Evolutionary conservation across 768 basidiomycete species (phyloP).

Genomic region (Rhodotorula toruloides): DNA sequence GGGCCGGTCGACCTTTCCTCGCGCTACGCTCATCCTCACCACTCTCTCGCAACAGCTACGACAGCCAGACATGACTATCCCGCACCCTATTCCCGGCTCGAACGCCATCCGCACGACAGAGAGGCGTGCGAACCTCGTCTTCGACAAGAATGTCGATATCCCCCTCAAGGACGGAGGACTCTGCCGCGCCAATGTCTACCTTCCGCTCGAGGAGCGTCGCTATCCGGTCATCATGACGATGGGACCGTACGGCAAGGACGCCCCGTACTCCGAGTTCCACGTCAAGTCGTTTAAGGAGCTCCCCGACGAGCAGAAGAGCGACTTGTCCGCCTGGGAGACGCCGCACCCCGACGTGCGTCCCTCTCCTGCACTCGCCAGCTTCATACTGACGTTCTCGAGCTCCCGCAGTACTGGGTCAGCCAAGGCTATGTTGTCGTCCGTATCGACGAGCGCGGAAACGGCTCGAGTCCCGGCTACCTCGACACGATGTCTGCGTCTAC

Average conservation of each 20-base stretch:
- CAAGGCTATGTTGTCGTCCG: slow-evolving; percentile 43
- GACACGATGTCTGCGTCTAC: slow-evolving; percentile 42
- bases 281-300: slow-evolving; percentile 34
- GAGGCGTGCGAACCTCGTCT: neutral
- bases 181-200: slow-evolving; percentile 41
- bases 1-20: neutral
- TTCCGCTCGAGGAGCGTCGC: slow-evolving; percentile 14
- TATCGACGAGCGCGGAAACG: slow-evolving; percentile 43
- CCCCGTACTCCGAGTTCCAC: slow-evolving; percentile 36
- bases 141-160: slow-evolving; percentile 21
- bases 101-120: slow-evolving; percentile 1
- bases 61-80: neutral
- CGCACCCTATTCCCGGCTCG: neutral
- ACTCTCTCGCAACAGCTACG: neutral
- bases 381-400: neutral
- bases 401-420: slow-evolving; percentile 37
- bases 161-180: slow-evolving; percentile 31
- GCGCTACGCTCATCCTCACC: neutral
- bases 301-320: slow-evolving; percentile 39
- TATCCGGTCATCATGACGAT: slow-evolving; percentile 17
- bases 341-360: slow-evolving; percentile 33
- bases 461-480: slow-evolving; percentile 38
- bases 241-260: slow-evolving; percentile 40
- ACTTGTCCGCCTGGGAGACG: slow-evolving; percentile 41
- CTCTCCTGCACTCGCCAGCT: neutral